Evolutionary conservation across 768 basidiomycete species (phyloP).

Genomic region (Mycena latifolia): DNA sequence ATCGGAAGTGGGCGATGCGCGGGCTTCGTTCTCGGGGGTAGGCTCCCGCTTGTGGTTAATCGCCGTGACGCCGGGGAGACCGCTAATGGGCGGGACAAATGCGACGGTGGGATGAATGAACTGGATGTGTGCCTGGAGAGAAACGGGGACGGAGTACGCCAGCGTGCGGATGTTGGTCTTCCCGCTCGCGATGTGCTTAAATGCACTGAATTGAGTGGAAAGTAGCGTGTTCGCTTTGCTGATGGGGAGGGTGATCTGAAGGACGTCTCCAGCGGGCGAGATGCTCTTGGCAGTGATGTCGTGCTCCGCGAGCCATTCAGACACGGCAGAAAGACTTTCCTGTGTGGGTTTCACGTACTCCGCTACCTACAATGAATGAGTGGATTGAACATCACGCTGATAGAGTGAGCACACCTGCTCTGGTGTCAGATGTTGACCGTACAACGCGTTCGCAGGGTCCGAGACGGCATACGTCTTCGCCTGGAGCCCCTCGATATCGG

Average conservation of each 20-base stretch:
- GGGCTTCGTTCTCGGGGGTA: no score
- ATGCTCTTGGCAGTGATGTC: slow-evolving; percentile 52
- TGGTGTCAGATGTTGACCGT: slow-evolving; percentile 4
- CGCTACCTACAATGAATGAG: background rate
- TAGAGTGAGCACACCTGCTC: background rate
- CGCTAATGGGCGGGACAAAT: slow-evolving; percentile 18
- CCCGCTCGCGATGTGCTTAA: slow-evolving; percentile 50
- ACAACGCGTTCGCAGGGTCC: slow-evolving; percentile 34
- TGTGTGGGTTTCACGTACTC: slow-evolving; percentile 13
- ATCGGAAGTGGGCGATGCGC: background rate
- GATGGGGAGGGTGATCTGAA: slow-evolving; percentile 49
- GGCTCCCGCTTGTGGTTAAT: slow-evolving; percentile 1
- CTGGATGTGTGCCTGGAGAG: slow-evolving; percentile 57
- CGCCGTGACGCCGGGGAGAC: background rate
- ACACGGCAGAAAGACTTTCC: slow-evolving; percentile 21
- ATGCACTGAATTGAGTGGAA: slow-evolving; percentile 53
- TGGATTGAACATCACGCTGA: background rate
- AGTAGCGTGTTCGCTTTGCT: slow-evolving; percentile 60
- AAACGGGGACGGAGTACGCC: slow-evolving; percentile 59
- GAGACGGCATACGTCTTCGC: slow-evolving; percentile 49
- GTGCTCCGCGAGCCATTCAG: slow-evolving; percentile 55
- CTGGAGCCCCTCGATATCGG: slow-evolving; percentile 39
- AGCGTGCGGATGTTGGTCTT: slow-evolving; percentile 57
- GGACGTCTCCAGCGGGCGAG: slow-evolving; percentile 51
- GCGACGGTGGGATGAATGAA: slow-evolving; percentile 54